Conservation (phyloP, 768 basidiomycete species). For the Pleurotus tuoliensis region DNA sequence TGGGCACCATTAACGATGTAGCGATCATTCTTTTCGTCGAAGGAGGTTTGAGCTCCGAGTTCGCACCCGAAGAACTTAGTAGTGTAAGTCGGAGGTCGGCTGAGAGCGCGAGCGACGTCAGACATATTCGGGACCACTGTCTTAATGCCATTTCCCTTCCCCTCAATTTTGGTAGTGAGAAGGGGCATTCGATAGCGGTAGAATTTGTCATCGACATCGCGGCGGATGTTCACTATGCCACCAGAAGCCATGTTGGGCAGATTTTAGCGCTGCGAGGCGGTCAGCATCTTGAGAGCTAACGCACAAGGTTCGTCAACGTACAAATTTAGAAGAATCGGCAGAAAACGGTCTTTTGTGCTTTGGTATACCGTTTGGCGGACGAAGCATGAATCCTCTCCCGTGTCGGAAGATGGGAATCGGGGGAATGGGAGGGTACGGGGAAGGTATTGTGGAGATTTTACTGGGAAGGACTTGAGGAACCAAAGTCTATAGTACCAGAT, state of each 20-base stretch:
- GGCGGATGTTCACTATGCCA: conserved; percentile 88
- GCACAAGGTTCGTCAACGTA: conserved; percentile 23
- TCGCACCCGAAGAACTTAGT: conserved; percentile 99
- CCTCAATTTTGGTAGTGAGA: conserved; percentile 94
- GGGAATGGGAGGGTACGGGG: conserved; percentile 42
- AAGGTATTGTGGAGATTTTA: conserved; percentile 58
- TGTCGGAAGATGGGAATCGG: conserved; percentile 54
- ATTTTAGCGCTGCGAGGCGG: conserved; percentile 51
- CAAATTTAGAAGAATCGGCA: conserved; percentile 49
- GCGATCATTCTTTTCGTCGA: conserved; percentile 94
- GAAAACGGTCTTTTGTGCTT: conserved; percentile 57
- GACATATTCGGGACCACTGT: conserved; percentile 99
- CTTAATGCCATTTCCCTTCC: conserved; percentile 99
- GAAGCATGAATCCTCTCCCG: conserved; percentile 91
- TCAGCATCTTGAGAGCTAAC: not conserved
- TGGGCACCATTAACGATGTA: conserved; percentile 99
- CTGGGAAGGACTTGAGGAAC: conserved; percentile 20
- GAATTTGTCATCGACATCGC: conserved; percentile 95
- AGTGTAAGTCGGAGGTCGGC: conserved; percentile 91
- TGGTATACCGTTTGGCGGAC: conserved; percentile 74
- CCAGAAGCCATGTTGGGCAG: conserved; percentile 83
- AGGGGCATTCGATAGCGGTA: conserved; percentile 98
- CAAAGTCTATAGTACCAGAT: conserved; percentile 8
- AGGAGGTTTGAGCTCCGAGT: conserved; percentile 94
- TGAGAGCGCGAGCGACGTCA: conserved; percentile 93